These are phyloP conservation scores for Ascochyta rabiei DNA, from an alignment of 2,329 filamentous ascomycete genomes.

Conservation along the genomic window DNA sequence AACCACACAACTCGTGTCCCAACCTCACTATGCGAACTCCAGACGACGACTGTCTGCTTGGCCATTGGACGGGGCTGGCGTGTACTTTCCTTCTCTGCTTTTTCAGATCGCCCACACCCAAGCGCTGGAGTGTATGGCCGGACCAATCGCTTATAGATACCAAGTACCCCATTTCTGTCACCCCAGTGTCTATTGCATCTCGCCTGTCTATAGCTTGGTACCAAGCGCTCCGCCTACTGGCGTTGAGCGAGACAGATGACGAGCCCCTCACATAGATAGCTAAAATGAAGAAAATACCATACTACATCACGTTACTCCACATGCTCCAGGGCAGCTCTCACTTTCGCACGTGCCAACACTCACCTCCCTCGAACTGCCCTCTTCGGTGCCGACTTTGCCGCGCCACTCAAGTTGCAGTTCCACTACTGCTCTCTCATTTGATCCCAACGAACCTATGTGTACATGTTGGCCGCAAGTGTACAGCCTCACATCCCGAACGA, in stretches of 20 bases:
- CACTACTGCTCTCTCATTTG: neutral
- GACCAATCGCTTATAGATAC: slow-evolving; percentile 37
- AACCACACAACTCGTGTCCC: slow-evolving; percentile 15
- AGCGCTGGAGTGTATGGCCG: slow-evolving; percentile 45
- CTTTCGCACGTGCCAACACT: neutral
- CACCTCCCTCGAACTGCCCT: neutral
- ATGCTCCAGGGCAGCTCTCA: neutral
- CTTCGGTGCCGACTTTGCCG: slow-evolving; percentile 6
- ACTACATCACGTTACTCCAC: neutral
- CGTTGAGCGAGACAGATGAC: slow-evolving; percentile 43
- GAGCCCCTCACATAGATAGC: slow-evolving; percentile 19
- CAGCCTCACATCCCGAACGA: neutral
- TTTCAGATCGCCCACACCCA: slow-evolving; percentile 39
- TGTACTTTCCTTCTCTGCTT: slow-evolving; percentile 16
- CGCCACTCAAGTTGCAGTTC: neutral
- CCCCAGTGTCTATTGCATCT: slow-evolving; percentile 22
- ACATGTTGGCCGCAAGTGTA: neutral
- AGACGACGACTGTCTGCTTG: neutral
- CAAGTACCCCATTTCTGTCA: slow-evolving; percentile 15
- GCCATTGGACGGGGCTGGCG: neutral
- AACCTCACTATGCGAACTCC: neutral
- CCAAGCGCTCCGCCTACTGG: slow-evolving; percentile 36
- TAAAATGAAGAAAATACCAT: neutral
- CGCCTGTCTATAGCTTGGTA: slow-evolving; percentile 37
- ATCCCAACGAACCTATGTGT: neutral